Conservation (phyloP, 73 alveolate species). For the Durusdinium trenchii region DNA sequence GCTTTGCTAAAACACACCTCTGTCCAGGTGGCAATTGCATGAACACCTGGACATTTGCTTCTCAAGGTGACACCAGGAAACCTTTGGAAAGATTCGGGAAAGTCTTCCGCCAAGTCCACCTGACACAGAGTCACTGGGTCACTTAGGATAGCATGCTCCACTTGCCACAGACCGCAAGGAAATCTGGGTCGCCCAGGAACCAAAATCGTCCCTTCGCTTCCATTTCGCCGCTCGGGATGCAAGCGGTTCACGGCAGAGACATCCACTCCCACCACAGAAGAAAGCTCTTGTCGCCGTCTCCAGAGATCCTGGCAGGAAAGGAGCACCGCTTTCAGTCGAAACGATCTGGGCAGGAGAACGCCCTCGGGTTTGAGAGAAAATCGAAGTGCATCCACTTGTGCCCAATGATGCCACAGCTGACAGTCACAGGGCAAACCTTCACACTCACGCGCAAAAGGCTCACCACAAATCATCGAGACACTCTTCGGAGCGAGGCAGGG, state of each 20-base stretch:
- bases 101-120: conserved; percentile 1
- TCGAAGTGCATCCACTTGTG: conserved; percentile 53
- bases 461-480: conserved; percentile 27
- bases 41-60: neutral
- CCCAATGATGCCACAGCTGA: conserved; percentile 72
- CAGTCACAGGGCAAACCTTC: conserved; percentile 36
- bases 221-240: neutral
- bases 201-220: neutral
- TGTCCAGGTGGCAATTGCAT: conserved; percentile 53
- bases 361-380: neutral
- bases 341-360: conserved; percentile 23
- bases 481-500: conserved; percentile 6
- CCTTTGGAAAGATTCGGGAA: neutral
- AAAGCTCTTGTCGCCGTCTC: conserved; percentile 19
- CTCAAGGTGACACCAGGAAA: neutral
- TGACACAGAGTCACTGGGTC: conserved; percentile 3
- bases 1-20: neutral
- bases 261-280: conserved; percentile 1
- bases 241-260: conserved; percentile 12
- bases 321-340: conserved; percentile 7
- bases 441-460: conserved; percentile 33
- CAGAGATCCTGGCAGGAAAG: conserved; percentile 11
- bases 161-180: conserved; percentile 64
- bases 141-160: conserved; percentile 25
- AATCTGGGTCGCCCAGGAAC: neutral